phyloP scores from a whole-genome alignment of 441 rosid species.

The Metrosideros polymorpha region DNA sequence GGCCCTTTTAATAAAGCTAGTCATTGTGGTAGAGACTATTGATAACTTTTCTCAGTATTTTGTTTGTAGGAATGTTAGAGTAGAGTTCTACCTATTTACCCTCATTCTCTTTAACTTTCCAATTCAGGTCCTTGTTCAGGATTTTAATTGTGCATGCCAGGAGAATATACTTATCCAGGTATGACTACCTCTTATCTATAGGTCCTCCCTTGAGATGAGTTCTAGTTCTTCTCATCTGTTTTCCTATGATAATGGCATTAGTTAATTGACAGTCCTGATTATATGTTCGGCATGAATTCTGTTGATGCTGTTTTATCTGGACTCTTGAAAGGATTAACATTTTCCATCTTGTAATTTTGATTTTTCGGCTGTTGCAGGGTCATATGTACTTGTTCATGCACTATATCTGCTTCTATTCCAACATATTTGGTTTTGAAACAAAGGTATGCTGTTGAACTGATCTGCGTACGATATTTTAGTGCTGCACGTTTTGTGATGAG shows the following conservation, averaged over 20 bases:
- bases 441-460: slow-evolving; percentile 40
- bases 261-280: neutral
- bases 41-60: neutral
- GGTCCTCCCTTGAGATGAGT: neutral
- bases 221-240: neutral
- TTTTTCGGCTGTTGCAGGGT: slow-evolving; percentile 49
- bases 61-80: neutral
- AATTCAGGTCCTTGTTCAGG: slow-evolving; percentile 67
- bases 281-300: neutral
- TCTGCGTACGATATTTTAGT: neutral
- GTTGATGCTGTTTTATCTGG: neutral
- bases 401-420: slow-evolving; percentile 86
- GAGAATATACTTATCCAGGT: slow-evolving; percentile 97
- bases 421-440: slow-evolving; percentile 98
- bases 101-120: neutral
- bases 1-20: neutral
- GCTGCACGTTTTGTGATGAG: neutral
- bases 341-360: neutral
- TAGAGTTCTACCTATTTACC: neutral
- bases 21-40: neutral
- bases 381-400: slow-evolving; percentile 87
- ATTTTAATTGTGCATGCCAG: slow-evolving; percentile 94
- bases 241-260: neutral
- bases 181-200: neutral
- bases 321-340: neutral